A percentile compares a stretch with the other conserved stretches of the same genome.
Conservation (phyloP, 129 eudicot species). For the Mikania micrantha region DNA sequence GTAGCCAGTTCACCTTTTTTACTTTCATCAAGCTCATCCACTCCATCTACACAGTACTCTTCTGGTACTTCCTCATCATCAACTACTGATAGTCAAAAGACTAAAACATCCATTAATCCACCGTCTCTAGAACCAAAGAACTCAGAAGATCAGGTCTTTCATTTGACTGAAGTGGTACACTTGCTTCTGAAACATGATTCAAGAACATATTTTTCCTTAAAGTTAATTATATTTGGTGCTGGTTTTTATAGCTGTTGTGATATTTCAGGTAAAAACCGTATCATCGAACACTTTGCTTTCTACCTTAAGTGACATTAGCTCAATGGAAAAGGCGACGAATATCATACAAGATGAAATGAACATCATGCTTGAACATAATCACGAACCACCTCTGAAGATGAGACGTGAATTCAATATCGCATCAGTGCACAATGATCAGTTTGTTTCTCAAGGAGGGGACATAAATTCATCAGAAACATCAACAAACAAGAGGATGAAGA, state of each 20-base stretch:
- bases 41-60: too few relatives aligned
- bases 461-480: neutral
- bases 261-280: conserved; percentile 25
- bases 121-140: conserved; percentile 3
- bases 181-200: neutral
- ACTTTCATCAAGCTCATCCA: neutral
- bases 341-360: neutral
- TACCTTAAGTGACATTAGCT: conserved; percentile 15
- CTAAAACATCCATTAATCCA: neutral
- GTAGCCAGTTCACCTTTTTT: conserved; percentile 15
- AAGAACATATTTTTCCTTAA: neutral
- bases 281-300: conserved; percentile 4
- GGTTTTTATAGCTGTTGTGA: neutral
- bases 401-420: neutral
- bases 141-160: neutral
- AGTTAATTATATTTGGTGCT: neutral
- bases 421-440: conserved; percentile 2
- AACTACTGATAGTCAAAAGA: neutral
- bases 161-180: conserved; percentile 22
- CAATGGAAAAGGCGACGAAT: conserved; percentile 1
- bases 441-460: neutral
- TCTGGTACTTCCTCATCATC: neutral
- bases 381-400: neutral
- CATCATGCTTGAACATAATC: neutral
- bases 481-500: conserved; percentile 3